Conservation (phyloP, 345 rosid species). For the Reutealis trisperma region DNA sequence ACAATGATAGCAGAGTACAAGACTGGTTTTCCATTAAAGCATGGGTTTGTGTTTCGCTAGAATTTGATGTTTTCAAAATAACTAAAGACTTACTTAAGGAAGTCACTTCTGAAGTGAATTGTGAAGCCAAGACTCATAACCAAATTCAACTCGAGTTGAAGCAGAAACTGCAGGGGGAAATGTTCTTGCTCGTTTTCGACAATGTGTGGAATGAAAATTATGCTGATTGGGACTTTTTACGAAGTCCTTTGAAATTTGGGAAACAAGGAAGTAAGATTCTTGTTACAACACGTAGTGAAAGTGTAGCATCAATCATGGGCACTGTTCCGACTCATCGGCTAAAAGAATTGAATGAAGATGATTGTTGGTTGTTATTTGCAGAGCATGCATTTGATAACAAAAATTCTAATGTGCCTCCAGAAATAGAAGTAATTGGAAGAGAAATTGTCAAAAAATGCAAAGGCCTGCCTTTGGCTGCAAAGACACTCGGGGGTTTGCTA, state of each 20-base stretch:
- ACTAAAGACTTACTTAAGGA: neutral
- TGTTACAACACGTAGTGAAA: constrained; percentile 7
- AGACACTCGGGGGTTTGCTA: neutral
- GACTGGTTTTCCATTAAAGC: neutral
- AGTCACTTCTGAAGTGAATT: neutral
- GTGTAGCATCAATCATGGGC: neutral
- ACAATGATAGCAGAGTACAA: neutral
- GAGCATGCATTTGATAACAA: constrained; percentile 4
- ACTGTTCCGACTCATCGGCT: neutral
- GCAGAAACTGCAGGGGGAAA: neutral
- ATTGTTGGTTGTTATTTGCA: constrained; percentile 1
- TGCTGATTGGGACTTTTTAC: neutral
- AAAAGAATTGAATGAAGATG: neutral
- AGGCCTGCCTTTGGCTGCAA: constrained; percentile 14
- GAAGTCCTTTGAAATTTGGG: neutral
- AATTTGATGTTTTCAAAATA: neutral
- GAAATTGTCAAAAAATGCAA: neutral
- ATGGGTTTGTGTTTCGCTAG: constrained; percentile 14
- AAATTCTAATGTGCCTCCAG: neutral
- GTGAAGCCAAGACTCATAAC: neutral
- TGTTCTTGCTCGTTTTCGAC: constrained; percentile 17
- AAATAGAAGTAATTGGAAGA: neutral
- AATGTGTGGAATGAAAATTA: constrained; percentile 8
- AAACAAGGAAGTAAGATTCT: constrained; percentile 6
- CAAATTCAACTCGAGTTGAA: neutral